A percentile compares a stretch with the other conserved stretches of the same genome.
Evolutionary conservation across 345 rosid species (phyloP).

Genomic region (Eucalyptus brandiana): DNA sequence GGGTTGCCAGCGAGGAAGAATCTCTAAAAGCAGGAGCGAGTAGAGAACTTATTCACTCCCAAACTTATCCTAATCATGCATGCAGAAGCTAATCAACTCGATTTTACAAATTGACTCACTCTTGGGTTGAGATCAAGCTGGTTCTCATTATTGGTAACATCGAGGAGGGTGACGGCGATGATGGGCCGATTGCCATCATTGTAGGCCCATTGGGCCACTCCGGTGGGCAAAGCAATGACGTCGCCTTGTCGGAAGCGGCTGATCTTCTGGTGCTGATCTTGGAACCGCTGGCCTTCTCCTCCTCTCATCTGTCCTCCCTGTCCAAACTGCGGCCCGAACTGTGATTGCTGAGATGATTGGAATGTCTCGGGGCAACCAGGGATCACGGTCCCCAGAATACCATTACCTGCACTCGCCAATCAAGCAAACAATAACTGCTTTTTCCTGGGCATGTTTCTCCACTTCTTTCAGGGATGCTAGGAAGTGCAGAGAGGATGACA

Average conservation of each 20-base stretch:
- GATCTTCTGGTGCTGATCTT: slow-evolving; percentile 54
- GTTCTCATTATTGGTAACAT: slow-evolving; percentile 27
- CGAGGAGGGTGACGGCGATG: slow-evolving; percentile 17
- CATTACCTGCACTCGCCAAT: slow-evolving; percentile 15
- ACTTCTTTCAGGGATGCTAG: background rate
- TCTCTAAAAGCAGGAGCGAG: slow-evolving; percentile 7
- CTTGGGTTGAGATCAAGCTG: slow-evolving; percentile 64
- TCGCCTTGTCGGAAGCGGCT: slow-evolving; percentile 35
- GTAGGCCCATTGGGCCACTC: slow-evolving; percentile 45
- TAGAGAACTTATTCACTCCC: background rate
- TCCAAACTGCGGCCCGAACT: background rate
- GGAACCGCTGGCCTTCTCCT: slow-evolving; percentile 1
- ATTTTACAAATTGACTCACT: slow-evolving; percentile 8
- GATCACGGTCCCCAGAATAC: slow-evolving; percentile 22
- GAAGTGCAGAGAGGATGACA: background rate
- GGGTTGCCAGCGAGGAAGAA: slow-evolving; percentile 74
- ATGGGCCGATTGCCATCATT: slow-evolving; percentile 43
- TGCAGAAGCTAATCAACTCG: background rate
- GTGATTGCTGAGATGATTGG: slow-evolving; percentile 32
- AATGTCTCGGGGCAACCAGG: slow-evolving; percentile 71
- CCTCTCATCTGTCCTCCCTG: background rate
- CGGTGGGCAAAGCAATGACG: slow-evolving; percentile 31
- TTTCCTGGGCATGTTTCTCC: background rate
- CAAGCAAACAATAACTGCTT: background rate
- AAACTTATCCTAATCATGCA: background rate